phyloP scores from a whole-genome alignment of 257 asterid species.

The Mentha longifolia region DNA sequence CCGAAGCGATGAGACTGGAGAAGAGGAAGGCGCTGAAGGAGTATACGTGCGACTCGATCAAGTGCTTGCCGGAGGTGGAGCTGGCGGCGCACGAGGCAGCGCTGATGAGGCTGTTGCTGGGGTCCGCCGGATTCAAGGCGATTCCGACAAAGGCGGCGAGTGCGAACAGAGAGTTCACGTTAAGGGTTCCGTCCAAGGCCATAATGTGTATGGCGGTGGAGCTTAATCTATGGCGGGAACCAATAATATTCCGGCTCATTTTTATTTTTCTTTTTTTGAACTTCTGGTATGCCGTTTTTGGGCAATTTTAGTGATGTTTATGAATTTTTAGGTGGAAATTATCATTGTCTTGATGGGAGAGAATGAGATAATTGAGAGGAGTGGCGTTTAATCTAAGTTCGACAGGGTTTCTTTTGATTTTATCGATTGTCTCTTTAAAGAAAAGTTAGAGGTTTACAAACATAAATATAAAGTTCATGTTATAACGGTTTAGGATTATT shows the following conservation, averaged over 20 bases:
- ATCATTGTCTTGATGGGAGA: background rate
- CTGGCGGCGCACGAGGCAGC: too few species aligned
- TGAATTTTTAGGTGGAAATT: background rate
- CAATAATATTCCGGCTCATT: background rate
- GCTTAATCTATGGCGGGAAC: constrained; percentile 16
- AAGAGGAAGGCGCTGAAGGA: constrained; percentile 53
- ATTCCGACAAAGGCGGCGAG: constrained; percentile 52
- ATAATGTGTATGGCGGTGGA: constrained; percentile 41
- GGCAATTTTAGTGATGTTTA: background rate
- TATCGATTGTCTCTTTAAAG: constrained; percentile 15
- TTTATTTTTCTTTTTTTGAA: too few species aligned
- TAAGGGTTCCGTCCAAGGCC: constrained; percentile 54
- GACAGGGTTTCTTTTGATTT: constrained; percentile 8
- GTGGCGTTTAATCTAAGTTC: constrained; percentile 37
- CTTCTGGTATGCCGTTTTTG: too few species aligned
- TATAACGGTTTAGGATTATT: too few species aligned
- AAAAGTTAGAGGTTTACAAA: background rate
- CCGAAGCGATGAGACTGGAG: constrained; percentile 48
- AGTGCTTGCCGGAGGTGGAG: constrained; percentile 34
- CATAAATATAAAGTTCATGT: background rate
- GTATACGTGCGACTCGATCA: constrained; percentile 44
- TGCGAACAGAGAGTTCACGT: constrained; percentile 47
- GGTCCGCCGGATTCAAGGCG: constrained; percentile 42
- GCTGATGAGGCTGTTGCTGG: constrained; percentile 38
- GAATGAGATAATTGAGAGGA: background rate